phyloP scores from a whole-genome alignment of 768 basidiomycete species.

The Lactifluus volemus region DNA sequence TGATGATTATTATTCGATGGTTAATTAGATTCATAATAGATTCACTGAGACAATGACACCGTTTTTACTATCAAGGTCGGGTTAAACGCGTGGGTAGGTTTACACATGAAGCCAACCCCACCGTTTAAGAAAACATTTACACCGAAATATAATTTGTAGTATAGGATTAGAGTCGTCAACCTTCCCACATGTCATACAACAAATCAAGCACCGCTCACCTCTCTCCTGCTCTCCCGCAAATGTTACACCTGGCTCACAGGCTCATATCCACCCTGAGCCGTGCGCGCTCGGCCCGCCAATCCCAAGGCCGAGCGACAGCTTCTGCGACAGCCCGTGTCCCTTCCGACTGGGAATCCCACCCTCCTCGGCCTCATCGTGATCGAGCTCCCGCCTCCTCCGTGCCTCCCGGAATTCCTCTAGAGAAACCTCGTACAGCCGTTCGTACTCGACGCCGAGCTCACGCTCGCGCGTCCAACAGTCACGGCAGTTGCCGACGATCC shows the following conservation, averaged over 20 bases:
- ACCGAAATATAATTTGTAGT: too few species aligned
- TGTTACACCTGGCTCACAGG: constrained; percentile 51
- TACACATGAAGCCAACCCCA: too few species aligned
- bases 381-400: constrained; percentile 42
- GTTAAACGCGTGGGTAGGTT: too few species aligned
- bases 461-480: constrained; percentile 91
- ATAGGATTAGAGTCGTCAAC: too few species aligned
- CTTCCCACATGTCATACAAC: background rate
- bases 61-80: too few species aligned
- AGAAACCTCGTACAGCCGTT: constrained; percentile 82
- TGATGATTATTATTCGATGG: too few species aligned
- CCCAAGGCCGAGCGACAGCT: constrained; percentile 46
- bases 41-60: too few species aligned
- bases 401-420: constrained; percentile 75
- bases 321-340: constrained; percentile 33
- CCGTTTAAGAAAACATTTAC: too few species aligned
- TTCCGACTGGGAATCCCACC: constrained; percentile 28
- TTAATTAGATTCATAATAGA: too few species aligned
- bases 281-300: constrained; percentile 34
- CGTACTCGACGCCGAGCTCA: constrained; percentile 87
- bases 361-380: constrained; percentile 47
- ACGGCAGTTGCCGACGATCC: constrained; percentile 66
- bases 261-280: constrained; percentile 51
- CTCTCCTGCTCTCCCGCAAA: background rate
- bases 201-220: background rate